Conservation (phyloP, 2,329 filamentous ascomycete species). For the Fusarium udum region DNA sequence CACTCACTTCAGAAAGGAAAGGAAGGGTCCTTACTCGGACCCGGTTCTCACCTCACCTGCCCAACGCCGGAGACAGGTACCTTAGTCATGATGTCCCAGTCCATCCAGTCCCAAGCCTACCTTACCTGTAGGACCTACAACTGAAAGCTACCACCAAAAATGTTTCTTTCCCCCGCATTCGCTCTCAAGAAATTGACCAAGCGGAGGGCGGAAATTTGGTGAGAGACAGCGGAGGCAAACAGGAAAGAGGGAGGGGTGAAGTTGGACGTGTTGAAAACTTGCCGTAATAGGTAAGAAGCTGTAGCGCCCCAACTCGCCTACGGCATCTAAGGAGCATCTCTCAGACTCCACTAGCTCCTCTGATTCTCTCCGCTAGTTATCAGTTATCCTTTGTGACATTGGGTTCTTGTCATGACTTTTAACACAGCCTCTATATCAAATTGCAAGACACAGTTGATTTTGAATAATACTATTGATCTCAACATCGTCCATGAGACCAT, state of each 20-base stretch:
- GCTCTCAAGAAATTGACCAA: slow-evolving; percentile 15
- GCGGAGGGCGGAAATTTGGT: slow-evolving; percentile 12
- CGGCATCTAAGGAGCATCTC: not conserved
- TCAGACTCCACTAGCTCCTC: not conserved
- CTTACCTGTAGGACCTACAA: not conserved
- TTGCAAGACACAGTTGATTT: not conserved
- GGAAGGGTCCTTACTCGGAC: slow-evolving; percentile 10
- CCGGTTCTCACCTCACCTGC: slow-evolving; percentile 8
- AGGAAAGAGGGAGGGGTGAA: slow-evolving; percentile 36
- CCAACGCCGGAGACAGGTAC: not conserved
- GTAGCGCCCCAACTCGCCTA: not conserved
- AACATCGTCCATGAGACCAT: not conserved
- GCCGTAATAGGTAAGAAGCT: slow-evolving; percentile 31
- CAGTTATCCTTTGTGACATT: not conserved
- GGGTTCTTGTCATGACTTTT: not conserved
- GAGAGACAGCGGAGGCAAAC: slow-evolving; percentile 5
- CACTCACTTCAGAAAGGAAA: not conserved
- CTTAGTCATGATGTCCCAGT: slow-evolving; percentile 31
- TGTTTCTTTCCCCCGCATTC: slow-evolving; percentile 32
- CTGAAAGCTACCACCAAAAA: slow-evolving; percentile 4
- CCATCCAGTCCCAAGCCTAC: not conserved
- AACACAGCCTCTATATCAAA: not conserved
- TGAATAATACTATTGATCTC: not conserved
- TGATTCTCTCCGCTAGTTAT: not conserved
- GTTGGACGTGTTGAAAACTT: slow-evolving; percentile 23